A percentile compares a stretch with the other conserved stretches of the same genome.
These are phyloP conservation scores for Mrakia frigida DNA, from an alignment of 768 basidiomycete genomes.

Conservation along the genomic window DNA sequence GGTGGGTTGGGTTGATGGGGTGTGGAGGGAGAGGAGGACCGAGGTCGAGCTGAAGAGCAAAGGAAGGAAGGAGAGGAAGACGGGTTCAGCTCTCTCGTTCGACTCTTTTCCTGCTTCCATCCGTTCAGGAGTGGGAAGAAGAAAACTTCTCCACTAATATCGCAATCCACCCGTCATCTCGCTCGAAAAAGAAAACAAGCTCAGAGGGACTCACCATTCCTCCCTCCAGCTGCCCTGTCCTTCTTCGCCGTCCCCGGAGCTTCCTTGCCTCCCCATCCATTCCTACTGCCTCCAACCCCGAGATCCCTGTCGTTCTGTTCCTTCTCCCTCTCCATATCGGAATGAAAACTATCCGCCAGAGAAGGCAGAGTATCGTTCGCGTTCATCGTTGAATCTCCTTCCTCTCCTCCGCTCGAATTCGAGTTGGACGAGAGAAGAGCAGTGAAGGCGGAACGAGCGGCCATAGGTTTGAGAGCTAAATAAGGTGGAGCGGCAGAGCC, in stretches of 20 bases:
- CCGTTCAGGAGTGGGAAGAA: no score
- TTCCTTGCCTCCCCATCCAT: neutral
- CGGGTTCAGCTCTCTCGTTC: no score
- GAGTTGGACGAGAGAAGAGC: neutral
- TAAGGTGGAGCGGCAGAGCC: neutral
- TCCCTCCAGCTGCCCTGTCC: neutral
- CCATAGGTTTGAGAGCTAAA: neutral
- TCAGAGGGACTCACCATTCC: neutral
- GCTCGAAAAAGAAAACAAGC: no score
- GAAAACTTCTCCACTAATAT: no score
- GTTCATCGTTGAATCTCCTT: neutral
- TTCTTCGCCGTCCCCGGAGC: slow-evolving; percentile 19
- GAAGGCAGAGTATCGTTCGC: slow-evolving; percentile 22
- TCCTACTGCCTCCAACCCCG: neutral
- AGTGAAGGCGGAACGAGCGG: slow-evolving; percentile 3
- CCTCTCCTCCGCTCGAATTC: neutral
- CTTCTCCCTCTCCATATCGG: slow-evolving; percentile 24
- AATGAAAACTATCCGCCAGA: slow-evolving; percentile 29
- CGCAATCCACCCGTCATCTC: no score
- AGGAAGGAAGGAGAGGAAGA: no score
- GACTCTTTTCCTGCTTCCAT: no score
- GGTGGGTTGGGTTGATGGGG: neutral
- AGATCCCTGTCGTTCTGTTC: neutral
- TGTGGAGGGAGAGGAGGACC: neutral
- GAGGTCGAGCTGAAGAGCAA: neutral